Percentiles rank a stretch among this genome's conserved stretches.
phyloP scores from a whole-genome alignment of 2,329 filamentous ascomycete species.

The Exophiala sideris region DNA sequence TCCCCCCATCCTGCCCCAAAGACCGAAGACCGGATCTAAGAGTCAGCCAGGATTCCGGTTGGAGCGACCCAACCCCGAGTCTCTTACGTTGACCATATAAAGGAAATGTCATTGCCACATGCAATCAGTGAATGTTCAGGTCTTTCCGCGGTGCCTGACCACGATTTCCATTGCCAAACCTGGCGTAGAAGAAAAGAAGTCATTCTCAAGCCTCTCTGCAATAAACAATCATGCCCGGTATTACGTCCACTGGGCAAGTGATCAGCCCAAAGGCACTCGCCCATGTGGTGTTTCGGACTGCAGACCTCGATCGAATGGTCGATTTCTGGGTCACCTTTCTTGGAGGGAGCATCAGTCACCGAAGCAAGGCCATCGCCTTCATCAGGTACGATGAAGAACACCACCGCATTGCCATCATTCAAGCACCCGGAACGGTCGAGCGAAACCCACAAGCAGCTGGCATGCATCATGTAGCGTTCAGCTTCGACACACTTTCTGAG shows the following conservation, averaged over 20 bases:
- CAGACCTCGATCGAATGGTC: background rate
- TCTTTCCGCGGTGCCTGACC: no score
- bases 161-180: no score
- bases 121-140: no score
- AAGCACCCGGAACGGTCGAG: background rate
- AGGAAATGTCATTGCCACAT: no score
- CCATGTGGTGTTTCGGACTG: background rate
- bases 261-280: background rate
- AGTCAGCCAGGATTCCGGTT: no score
- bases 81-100: no score
- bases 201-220: no score
- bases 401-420: conserved; percentile 3
- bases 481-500: conserved; percentile 1
- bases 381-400: conserved; percentile 7
- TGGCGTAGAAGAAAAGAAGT: no score
- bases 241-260: background rate
- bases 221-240: no score
- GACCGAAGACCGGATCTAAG: no score
- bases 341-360: background rate
- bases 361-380: background rate
- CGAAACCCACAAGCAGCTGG: background rate
- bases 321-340: conserved; percentile 2
- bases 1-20: no score
- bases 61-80: no score
- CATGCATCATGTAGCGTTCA: conserved; percentile 10